Base-by-base conservation (phyloP, 2,329 filamentous ascomycete species). In the Lizonia empirigonia region DNA sequence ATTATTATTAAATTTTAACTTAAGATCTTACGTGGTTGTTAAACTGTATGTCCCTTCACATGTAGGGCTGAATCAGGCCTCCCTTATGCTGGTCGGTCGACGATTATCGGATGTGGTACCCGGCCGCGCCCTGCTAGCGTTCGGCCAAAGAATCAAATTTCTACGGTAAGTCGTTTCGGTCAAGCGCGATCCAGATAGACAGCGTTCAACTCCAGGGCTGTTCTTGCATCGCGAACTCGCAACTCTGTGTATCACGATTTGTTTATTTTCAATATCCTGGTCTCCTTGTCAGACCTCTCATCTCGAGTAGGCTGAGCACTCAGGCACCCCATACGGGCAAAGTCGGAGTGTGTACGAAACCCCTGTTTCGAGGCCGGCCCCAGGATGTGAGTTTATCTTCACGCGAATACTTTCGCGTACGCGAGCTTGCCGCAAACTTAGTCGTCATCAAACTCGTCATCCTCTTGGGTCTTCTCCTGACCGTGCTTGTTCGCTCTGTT, bases 381-480 rank as follows among this genome's bases (percentile, higher is more conserved):
- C 26, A 35, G 26, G n/a, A n/a, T n/a, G n/a, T n/a, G n/a, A n/a
- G n/a, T n/a, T n/a, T n/a, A n/a, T n/a, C n/a, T 10, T 22, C 42
- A 30, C 22, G 18, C 24, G 6, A 34, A 29, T 15, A 34, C 49
- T 30, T 29, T 39, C 16, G 24, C 18, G 19, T 27, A 47, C n/a
- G 26, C 27, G 33, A 52, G 42, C 37, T 42, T 47, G 42, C 30
- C 42, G 42, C 26, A 7, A 44, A 42, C 32, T 38, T 52, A 46
- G 26, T 52, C 42, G 49, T 52, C 49, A 34, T 52, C 44, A 39
- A 47, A 52, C 37, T 52, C 44, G 32, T 58, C 59, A 35, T 60
- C 56, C 34, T 56, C 67, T 44, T 59, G 57, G 24, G 57, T 48
- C 37, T 60, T 55, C 10, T 48, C 58, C 34, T 51, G 44, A 8